Base-by-base conservation (phyloP, 2,329 filamentous ascomycete genomes). In the Epicoccum nigrum region DNA sequence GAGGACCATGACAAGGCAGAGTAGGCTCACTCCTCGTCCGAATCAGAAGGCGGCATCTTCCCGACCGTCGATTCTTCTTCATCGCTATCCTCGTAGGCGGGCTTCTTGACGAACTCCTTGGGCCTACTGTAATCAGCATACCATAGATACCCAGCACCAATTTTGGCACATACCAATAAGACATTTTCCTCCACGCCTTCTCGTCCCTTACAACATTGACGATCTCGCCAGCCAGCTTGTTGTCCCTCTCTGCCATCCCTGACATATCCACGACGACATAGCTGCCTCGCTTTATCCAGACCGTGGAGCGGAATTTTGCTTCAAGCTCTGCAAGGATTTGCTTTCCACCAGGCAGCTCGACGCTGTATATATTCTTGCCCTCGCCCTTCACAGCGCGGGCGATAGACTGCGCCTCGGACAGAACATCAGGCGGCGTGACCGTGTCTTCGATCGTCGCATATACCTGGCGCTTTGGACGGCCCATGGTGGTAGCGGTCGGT, bases 151-250 rank as follows among this genome's bases (percentile, higher is more conserved):
- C 45, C 38, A 55, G 33, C 32, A 33, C 44, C 9, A 45, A 32
- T 42, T 21, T 42, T 27, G n/a, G 41, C 19, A 17, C 23, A 58
- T 62, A 73, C 94, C 94, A 97, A 71, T 93, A 99, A 8, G 79
- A 66, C 77, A 89, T 86, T 76, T 96, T 96, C 67, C 92, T 85
- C 94, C 94, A 99, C 34, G 81, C 81, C 76, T 90, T 95, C 77
- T 97, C 92, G 67, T 97, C 91, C 30, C 90, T 82, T 30, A 97
- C 92, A 28, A 97, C 85, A 68, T 97, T 97, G 61, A 96, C 81
- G 64, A 99, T 97, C 73, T 96, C 90, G 12, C 93, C 94, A 44
- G 84, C 82, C 11, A 96, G 83, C 72, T 91, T 92, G 64, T 91
- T 91, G 35, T 88, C 86, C 43, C 86, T 77, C 19, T 82, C 84